A percentile compares a stretch with the other conserved stretches of the same genome.
phyloP scores from a whole-genome alignment of 768 basidiomycete species.

The Boletellus ananiceps region DNA sequence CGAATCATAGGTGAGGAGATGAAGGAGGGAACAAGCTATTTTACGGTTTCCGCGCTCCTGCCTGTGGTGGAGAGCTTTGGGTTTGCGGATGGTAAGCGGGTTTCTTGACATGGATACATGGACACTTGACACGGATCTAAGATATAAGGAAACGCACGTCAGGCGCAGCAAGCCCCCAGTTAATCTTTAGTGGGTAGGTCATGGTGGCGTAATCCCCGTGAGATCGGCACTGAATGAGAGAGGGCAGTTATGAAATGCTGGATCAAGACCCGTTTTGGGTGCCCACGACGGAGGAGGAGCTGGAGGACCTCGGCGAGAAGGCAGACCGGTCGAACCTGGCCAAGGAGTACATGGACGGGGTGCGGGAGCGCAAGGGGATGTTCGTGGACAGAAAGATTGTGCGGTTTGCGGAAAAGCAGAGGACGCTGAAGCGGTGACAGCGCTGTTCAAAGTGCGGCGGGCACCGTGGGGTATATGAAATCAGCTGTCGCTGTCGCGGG shows the following conservation, averaged over 20 bases:
- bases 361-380: slow-evolving; percentile 90
- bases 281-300: slow-evolving; percentile 92
- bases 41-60: slow-evolving; percentile 84
- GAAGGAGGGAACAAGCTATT: slow-evolving; percentile 96
- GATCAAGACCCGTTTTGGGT: slow-evolving; percentile 98
- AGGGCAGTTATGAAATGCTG: slow-evolving; percentile 78
- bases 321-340: slow-evolving; percentile 92
- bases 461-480: slow-evolving; percentile 7
- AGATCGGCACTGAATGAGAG: slow-evolving; percentile 14
- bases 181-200: slow-evolving; percentile 90
- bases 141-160: slow-evolving; percentile 96
- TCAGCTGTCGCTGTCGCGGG: slow-evolving; percentile 1
- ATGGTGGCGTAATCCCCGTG: not conserved
- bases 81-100: slow-evolving; percentile 80
- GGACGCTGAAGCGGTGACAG: slow-evolving; percentile 66
- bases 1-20: slow-evolving; percentile 95
- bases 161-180: slow-evolving; percentile 93
- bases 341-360: slow-evolving; percentile 85
- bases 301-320: slow-evolving; percentile 96
- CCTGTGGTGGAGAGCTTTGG: slow-evolving; percentile 98
- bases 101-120: not conserved
- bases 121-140: slow-evolving; percentile 29
- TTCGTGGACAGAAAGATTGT: slow-evolving; percentile 95
- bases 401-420: slow-evolving; percentile 94
- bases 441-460: not conserved